phyloP scores from a whole-genome alignment of 352 stramenopile genomes.

The Phytophthora sp. region DNA sequence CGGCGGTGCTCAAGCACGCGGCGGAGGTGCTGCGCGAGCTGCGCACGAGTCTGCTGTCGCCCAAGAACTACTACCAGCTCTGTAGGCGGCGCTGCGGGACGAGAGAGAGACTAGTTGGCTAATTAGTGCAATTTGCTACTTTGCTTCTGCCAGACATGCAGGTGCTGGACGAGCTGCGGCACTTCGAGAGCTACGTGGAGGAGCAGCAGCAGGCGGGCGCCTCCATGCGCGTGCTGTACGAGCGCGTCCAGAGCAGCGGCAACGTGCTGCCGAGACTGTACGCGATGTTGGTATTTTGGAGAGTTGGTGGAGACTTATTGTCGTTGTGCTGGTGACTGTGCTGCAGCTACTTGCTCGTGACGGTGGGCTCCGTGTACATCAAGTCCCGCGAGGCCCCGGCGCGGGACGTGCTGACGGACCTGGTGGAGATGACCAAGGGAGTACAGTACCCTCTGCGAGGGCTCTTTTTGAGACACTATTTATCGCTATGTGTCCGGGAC shows the following conservation, averaged over 20 bases:
- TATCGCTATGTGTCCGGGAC: conserved; percentile 92
- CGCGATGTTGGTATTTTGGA: not conserved
- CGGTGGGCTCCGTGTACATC: conserved; percentile 97
- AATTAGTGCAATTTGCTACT: too few relatives aligned
- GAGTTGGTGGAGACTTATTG: not conserved
- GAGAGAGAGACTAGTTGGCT: too few relatives aligned
- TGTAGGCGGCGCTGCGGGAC: conserved; percentile 67
- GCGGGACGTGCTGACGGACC: conserved; percentile 95
- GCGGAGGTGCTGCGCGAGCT: conserved; percentile 87
- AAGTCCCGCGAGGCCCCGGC: conserved; percentile 69
- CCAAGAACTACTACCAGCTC: conserved; percentile 99
- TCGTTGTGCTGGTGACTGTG: not conserved
- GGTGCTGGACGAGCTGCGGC: conserved; percentile 93
- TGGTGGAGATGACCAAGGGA: conserved; percentile 99
- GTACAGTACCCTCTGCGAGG: conserved; percentile 98
- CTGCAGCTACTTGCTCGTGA: conserved; percentile 94
- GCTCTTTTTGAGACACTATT: conserved; percentile 98
- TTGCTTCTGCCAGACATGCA: conserved; percentile 65
- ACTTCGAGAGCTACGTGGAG: conserved; percentile 95
- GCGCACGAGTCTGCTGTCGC: conserved; percentile 91
- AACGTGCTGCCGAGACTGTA: conserved; percentile 96
- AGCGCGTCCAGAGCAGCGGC: conserved; percentile 94
- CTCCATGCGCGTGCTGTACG: conserved; percentile 94
- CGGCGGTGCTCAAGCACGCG: conserved; percentile 80
- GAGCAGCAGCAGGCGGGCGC: conserved; percentile 79